Percentiles rank a stretch among this genome's conserved stretches.
Evolutionary conservation across 495 filamentous ascomycete species (phyloP).

Genomic region (Hypoxylon cercidicola): DNA sequence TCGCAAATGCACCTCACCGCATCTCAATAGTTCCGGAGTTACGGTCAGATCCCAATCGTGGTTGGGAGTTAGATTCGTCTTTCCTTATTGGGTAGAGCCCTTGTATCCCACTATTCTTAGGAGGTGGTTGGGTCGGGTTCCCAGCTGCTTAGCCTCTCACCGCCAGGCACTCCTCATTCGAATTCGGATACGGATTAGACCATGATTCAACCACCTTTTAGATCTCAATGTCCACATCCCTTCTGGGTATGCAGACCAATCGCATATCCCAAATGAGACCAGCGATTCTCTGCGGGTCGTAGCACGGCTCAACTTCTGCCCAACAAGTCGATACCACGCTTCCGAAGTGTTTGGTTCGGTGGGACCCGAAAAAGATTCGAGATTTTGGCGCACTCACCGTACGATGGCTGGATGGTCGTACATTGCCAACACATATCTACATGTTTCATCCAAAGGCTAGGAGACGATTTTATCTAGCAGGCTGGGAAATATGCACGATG

Average conservation of each 20-base stretch:
- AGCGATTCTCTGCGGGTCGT: constrained; percentile 6
- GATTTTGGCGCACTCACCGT: constrained; percentile 35
- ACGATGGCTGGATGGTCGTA: constrained; percentile 5
- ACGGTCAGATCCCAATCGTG: constrained; percentile 26
- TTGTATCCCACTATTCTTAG: constrained; percentile 13
- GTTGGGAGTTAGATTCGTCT: constrained; percentile 17
- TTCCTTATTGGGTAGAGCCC: constrained; percentile 27
- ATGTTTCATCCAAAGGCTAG: neutral
- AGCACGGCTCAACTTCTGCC: constrained; percentile 11
- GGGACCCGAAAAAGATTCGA: constrained; percentile 30
- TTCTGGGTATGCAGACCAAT: constrained; percentile 30
- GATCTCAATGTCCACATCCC: constrained; percentile 18
- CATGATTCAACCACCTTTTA: constrained; percentile 18
- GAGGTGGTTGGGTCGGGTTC: constrained; percentile 37
- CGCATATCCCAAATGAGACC: constrained; percentile 18
- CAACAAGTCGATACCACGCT: constrained; percentile 28
- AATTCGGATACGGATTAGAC: constrained; percentile 38
- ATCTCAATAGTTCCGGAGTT: constrained; percentile 11
- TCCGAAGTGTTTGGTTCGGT: constrained; percentile 16
- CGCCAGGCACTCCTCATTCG: constrained; percentile 25
- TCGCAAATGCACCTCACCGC: constrained; percentile 25
- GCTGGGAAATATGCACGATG: neutral
- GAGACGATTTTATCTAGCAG: neutral
- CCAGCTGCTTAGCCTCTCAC: constrained; percentile 33
- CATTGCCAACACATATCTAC: constrained; percentile 18